Evolutionary conservation across 495 filamentous ascomycete genomes (phyloP).

Genomic region (Schizothecium vesticola): DNA sequence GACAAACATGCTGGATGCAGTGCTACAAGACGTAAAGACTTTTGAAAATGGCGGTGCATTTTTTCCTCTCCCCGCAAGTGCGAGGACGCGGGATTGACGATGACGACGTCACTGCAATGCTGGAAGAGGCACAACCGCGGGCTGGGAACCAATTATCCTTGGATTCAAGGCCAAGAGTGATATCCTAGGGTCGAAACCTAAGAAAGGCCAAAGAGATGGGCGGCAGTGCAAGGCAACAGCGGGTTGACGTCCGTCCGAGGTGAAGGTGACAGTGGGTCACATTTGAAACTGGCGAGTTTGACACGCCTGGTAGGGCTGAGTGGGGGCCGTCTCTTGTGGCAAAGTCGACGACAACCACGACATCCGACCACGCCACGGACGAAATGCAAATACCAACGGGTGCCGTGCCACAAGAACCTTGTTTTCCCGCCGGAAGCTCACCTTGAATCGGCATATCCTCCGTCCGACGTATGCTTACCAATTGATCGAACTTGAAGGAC

Average conservation of each 20-base stretch:
- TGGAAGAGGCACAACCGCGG: not conserved
- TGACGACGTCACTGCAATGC: not conserved
- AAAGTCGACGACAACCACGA: not conserved
- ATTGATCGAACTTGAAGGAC: not conserved
- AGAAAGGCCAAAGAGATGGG: not conserved
- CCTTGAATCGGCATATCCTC: not conserved
- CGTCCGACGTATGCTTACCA: not conserved
- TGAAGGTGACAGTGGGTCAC: not conserved
- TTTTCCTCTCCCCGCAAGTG: not conserved
- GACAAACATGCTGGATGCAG: too few species aligned
- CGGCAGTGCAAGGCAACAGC: not conserved
- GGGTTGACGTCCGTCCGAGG: not conserved
- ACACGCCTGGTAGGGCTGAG: not conserved
- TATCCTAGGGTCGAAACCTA: not conserved
- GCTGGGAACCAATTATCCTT: not conserved
- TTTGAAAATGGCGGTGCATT: not conserved
- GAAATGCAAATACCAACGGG: not conserved
- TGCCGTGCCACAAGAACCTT: not conserved
- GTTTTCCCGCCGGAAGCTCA: not conserved
- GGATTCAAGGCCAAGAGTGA: not conserved
- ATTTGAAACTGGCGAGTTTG: not conserved
- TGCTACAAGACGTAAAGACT: too few species aligned
- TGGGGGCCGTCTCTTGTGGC: not conserved
- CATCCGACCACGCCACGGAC: not conserved
- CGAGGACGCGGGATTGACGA: not conserved